Evolutionary conservation across 768 basidiomycete species (phyloP), one percentile per base, ranked within the genome.

Genomic region (Goffeauzyma gilvescens): DNA sequence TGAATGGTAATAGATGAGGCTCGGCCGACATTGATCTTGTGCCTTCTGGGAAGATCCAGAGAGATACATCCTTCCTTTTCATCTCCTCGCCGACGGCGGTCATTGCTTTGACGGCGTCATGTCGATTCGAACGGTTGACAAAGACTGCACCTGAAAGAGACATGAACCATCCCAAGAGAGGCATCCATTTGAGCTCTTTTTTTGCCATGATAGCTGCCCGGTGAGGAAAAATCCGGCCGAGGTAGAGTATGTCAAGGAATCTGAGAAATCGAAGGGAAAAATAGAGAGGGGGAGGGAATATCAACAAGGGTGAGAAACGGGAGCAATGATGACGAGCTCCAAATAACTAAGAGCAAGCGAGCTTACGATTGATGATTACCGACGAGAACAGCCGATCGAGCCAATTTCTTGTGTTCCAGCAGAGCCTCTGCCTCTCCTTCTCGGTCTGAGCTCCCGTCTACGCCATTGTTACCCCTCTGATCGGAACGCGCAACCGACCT

Each of bases 21-120:
- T 69, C 65, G 48, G 76, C 68, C 17, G 71, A 71, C 44, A 72
- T 72, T 32, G 83, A 76, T 20, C 93, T 75, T 9, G 93, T 98
- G 22, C 93, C 93, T 67, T 96, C 93, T 1, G 90, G 85, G 66
- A 85, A 96, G 65, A 98, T 76, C 81, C 84, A 90, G 35, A 96
- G 65, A 13, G 84, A 85, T 37, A 65, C 66, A 6, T 55, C 50
- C 30, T 57, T 56, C 32, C 60, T 54, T 66, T 80, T 81, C 77
- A 96, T 83, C 31, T 71, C 68, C 52, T 79, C 71, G 1, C 78
- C 83, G 0, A 85, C 90, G 14, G 72, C 72, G 39, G 71, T 71
- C 41, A 98, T 68, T 9, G 83, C 83, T 39, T 69, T 70, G 14
- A 87, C 66, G 0, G 93, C 90, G 34, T 65, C 54, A 15, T 70